Base-by-base conservation (phyloP, 257 asterid genomes). In the Voacanga thouarsii region DNA sequence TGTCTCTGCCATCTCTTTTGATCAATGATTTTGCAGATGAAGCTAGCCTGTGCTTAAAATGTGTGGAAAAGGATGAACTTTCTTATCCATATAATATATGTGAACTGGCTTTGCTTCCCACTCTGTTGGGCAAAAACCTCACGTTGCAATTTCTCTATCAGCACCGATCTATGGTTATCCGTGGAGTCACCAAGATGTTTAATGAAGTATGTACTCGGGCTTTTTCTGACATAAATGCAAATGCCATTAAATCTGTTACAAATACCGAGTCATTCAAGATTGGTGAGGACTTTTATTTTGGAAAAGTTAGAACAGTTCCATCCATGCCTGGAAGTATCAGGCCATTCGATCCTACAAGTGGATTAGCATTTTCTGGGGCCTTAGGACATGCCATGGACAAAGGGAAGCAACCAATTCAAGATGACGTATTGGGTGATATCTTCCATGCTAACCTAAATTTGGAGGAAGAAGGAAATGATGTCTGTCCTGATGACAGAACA, bases 401-500 rank as follows among this genome's bases (percentile, higher is more conserved):
- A 45, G 28, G 6, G 49, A 33, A 1, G 77, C 21, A 61, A 24
- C 33, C 75, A 71, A 12, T 69, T 28, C 23, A 3, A 16, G 65
- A 75, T 21, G 68, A 28, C 21, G 83, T 79, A 47, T 7, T 82
- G 6, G 70, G 78, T 33, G 82, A 88, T n/a, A 33, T 75, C 80
- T 44, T 82, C 45, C 47, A 11, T 16, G 65, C 64, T 21, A 82
- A 24, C 16, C 56, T 81, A 12, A 78, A 55, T 23, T 6, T 71
- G 30, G 73, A 12, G 11, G 78, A 53, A 49, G 79, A 79, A 14
- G 88, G 61, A 33, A 47, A 56, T 24, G 88, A 80, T 12, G 77
- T 81, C 7, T 64, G 81, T 8, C 80, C 94, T 3, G 97, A 88
- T 70, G 94, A 90, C 1, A 84, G 97, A 63, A 92, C 98, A 0